Conservation (phyloP, 106 monocot species). For the Dendrobium officinale region DNA sequence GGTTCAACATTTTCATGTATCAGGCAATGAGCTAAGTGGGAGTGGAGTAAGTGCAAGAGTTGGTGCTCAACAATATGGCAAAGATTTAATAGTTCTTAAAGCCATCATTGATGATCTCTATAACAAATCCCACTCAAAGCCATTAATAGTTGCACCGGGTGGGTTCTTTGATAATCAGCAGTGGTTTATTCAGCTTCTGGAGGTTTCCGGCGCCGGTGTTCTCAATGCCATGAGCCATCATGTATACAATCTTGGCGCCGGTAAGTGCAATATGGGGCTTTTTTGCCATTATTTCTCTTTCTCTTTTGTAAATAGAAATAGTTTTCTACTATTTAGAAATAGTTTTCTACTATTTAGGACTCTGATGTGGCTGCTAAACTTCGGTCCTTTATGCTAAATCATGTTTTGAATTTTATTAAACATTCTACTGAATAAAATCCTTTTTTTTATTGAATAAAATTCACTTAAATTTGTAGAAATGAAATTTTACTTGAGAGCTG, state of each 20-base stretch:
- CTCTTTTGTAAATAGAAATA: neutral
- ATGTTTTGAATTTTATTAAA: neutral
- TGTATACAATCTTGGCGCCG: slow-evolving; percentile 88
- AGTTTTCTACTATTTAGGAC: neutral
- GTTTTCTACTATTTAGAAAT: neutral
- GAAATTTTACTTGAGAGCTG: neutral
- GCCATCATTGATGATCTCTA: slow-evolving; percentile 54
- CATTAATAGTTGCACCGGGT: slow-evolving; percentile 78
- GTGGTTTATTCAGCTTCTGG: slow-evolving; percentile 81
- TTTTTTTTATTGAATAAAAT: neutral
- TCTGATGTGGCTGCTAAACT: neutral
- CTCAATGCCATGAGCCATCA: slow-evolving; percentile 79
- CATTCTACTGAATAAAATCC: neutral
- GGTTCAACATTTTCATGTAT: neutral
- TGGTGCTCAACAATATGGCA: slow-evolving; percentile 47
- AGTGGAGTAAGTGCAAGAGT: slow-evolving; percentile 68
- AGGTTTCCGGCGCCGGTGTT: slow-evolving; percentile 58
- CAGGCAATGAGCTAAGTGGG: slow-evolving; percentile 95
- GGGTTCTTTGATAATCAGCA: slow-evolving; percentile 82
- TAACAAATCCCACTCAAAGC: slow-evolving; percentile 19
- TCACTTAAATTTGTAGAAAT: neutral
- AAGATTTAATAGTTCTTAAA: slow-evolving; percentile 60
- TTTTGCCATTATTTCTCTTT: neutral
- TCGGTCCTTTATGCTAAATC: neutral
- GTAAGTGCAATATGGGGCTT: slow-evolving; percentile 20